Conservation (phyloP, 2,329 filamentous ascomycete genomes). For the Tolypocladium album region DNA sequence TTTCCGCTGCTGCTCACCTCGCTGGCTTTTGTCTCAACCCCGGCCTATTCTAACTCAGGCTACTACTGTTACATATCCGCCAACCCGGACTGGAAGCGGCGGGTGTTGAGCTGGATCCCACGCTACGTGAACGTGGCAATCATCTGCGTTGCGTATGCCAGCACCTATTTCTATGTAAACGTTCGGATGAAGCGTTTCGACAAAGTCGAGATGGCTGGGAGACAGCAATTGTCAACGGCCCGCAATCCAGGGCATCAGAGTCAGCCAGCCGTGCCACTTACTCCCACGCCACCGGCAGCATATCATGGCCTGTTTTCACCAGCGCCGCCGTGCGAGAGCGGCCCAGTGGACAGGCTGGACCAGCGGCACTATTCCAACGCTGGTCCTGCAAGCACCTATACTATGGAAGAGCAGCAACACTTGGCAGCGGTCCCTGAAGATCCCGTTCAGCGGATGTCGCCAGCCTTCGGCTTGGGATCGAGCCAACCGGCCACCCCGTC, state of each 20-base stretch:
- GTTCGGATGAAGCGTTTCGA: conserved; percentile 30
- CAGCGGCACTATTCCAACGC: not conserved
- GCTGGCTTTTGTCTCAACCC: conserved; percentile 50
- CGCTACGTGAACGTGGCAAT: conserved; percentile 56
- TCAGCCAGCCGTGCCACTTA: conserved; percentile 6
- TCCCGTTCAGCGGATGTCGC: not conserved
- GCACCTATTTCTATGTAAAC: conserved; percentile 59
- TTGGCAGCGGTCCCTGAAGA: not conserved
- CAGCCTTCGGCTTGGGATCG: not conserved
- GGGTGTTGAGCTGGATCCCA: conserved; percentile 62
- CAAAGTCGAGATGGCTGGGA: conserved; percentile 4
- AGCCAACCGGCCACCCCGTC: not conserved
- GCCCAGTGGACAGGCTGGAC: conserved; percentile 5
- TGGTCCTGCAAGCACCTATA: not conserved
- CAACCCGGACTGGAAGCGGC: conserved; percentile 56
- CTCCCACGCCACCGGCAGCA: conserved; percentile 18
- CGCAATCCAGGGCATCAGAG: conserved; percentile 4
- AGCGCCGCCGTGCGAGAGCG: conserved; percentile 9
- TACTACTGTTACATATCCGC: conserved; percentile 61
- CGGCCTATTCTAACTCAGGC: conserved; percentile 50
- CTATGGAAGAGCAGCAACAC: not conserved
- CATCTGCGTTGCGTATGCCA: conserved; percentile 54
- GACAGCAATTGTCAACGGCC: not conserved
- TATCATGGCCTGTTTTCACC: conserved; percentile 22
- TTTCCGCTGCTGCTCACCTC: conserved; percentile 50